Evolutionary conservation across 345 rosid genomes (phyloP).

Genomic region (Sisymbrium altissimum): DNA sequence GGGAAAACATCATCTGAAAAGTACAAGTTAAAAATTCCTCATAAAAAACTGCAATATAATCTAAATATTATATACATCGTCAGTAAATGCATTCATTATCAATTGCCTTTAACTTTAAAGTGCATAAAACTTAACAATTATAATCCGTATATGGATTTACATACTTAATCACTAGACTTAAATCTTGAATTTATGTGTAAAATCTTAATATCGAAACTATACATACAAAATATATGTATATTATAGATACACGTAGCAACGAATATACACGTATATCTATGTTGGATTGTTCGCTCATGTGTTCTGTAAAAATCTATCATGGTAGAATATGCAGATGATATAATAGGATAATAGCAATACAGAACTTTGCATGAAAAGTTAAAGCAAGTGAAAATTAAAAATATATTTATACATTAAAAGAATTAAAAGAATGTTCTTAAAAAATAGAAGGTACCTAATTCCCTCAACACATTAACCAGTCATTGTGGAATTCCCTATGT

Average conservation of each 20-base stretch:
- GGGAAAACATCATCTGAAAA: background rate
- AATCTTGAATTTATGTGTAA: background rate
- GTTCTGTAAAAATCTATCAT: constrained; percentile 16
- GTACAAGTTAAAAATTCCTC: background rate
- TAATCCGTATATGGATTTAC: background rate
- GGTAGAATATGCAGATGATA: constrained; percentile 33
- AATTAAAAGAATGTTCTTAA: constrained; percentile 11
- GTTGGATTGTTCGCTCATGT: constrained; percentile 28
- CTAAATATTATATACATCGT: background rate
- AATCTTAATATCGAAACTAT: background rate
- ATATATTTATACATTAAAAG: background rate
- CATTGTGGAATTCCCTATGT: constrained; percentile 28
- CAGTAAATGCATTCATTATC: background rate
- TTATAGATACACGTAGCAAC: background rate
- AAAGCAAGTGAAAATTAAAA: constrained; percentile 1
- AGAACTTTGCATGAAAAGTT: constrained; percentile 28
- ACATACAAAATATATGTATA: background rate
- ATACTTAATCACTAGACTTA: background rate
- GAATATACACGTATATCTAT: constrained; percentile 32
- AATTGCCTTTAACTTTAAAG: background rate
- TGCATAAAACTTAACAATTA: background rate
- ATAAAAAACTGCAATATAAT: background rate
- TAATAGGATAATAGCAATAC: constrained; percentile 26
- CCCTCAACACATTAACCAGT: constrained; percentile 33
- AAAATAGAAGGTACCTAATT: constrained; percentile 32